Conservation (phyloP, 345 rosid genomes). For the Barbarea vulgaris region DNA sequence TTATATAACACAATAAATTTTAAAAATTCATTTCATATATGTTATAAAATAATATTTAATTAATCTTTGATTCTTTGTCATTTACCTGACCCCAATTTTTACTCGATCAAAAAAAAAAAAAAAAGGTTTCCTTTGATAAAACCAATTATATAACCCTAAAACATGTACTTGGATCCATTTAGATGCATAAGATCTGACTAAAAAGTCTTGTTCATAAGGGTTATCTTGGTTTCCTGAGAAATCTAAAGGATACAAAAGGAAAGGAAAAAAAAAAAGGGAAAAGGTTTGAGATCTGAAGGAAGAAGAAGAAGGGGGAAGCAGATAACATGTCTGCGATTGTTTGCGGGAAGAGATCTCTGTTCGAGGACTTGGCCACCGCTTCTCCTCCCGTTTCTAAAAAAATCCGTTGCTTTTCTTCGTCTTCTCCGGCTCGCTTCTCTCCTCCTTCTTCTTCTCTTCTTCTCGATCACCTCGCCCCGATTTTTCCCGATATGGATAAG, state of each 20-base stretch:
- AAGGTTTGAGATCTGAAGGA: slow-evolving; percentile 33
- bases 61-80: no score
- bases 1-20: no score
- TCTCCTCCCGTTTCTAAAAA: slow-evolving; percentile 63
- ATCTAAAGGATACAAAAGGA: not conserved
- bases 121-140: no score
- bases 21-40: no score
- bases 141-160: not conserved
- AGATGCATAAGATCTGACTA: not conserved
- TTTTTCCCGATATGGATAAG: slow-evolving; percentile 85
- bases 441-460: slow-evolving; percentile 41
- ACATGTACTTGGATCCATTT: not conserved
- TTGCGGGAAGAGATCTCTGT: slow-evolving; percentile 92
- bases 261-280: not conserved
- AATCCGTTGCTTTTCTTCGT: slow-evolving; percentile 69
- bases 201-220: not conserved
- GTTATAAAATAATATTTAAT: no score
- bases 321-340: slow-evolving; percentile 93
- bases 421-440: slow-evolving; percentile 53
- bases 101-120: no score
- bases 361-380: slow-evolving; percentile 69
- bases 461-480: slow-evolving; percentile 54
- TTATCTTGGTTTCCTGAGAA: not conserved
- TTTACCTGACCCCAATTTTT: no score
- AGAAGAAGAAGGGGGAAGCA: slow-evolving; percentile 42